Conservation (phyloP, 2,329 filamentous ascomycete species). For the Diaporthe nobilis region DNA sequence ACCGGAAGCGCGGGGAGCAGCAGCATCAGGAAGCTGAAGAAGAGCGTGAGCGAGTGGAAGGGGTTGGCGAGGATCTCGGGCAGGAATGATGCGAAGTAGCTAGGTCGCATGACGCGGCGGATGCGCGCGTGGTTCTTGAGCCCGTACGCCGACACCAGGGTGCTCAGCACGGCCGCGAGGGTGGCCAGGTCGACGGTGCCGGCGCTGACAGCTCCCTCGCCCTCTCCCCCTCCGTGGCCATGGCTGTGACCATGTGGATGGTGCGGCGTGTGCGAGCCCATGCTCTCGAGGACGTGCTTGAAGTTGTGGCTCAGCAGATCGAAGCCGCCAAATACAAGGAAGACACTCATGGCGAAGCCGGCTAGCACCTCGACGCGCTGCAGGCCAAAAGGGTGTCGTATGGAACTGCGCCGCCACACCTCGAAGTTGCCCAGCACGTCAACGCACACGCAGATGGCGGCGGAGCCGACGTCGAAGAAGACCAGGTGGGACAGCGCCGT, state of each 20-base stretch:
- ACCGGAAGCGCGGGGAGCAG: slow-evolving; percentile 85
- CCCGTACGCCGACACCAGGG: slow-evolving; percentile 87
- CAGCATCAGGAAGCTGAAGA: slow-evolving; percentile 81
- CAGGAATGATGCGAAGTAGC: slow-evolving; percentile 78
- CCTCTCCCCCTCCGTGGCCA: slow-evolving; percentile 40
- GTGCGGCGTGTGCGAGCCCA: slow-evolving; percentile 80
- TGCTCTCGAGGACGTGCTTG: slow-evolving; percentile 87
- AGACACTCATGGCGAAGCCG: slow-evolving; percentile 95
- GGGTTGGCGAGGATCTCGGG: slow-evolving; percentile 94
- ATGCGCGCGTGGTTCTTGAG: slow-evolving; percentile 94
- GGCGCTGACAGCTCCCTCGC: slow-evolving; percentile 66
- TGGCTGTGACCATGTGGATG: slow-evolving; percentile 74
- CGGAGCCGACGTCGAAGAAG: slow-evolving; percentile 94
- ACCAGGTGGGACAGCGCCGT: slow-evolving; percentile 94
- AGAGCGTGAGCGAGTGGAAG: slow-evolving; percentile 93
- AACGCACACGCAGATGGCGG: slow-evolving; percentile 90
- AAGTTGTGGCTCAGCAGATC: slow-evolving; percentile 95
- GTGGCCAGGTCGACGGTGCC: slow-evolving; percentile 87
- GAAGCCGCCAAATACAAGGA: slow-evolving; percentile 96
- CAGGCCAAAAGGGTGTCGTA: slow-evolving; percentile 93
- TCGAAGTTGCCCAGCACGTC: slow-evolving; percentile 98
- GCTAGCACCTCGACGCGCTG: slow-evolving; percentile 94
- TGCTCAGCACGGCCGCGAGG: slow-evolving; percentile 84
- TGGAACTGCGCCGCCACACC: slow-evolving; percentile 93
- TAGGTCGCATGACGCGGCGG: slow-evolving; percentile 88